Evolutionary conservation across 495 filamentous ascomycete species (phyloP).

Genomic region (Penicillium longicatenatum): DNA sequence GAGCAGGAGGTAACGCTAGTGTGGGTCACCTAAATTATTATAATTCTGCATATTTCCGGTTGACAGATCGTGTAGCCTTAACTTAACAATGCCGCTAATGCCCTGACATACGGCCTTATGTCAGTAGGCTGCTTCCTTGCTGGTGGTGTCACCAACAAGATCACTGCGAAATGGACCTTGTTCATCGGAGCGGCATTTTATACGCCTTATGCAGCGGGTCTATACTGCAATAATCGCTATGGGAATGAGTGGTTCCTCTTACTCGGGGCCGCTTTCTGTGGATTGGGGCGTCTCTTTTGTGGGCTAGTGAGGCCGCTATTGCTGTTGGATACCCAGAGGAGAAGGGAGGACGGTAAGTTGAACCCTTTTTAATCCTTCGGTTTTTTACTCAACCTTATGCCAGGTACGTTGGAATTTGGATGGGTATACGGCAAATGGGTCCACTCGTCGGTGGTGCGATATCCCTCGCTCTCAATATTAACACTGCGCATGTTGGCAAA

Average conservation of each 20-base stretch:
- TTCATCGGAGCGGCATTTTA: slow-evolving; percentile 59
- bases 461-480: slow-evolving; percentile 54
- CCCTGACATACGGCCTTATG: slow-evolving; percentile 59
- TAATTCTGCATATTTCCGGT: neutral
- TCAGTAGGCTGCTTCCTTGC: slow-evolving; percentile 56
- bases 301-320: slow-evolving; percentile 60
- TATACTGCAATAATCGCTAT: slow-evolving; percentile 61
- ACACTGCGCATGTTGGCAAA: slow-evolving; percentile 48
- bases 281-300: slow-evolving; percentile 55
- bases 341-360: slow-evolving; percentile 48
- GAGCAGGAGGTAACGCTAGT: slow-evolving; percentile 57
- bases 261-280: slow-evolving; percentile 57
- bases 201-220: slow-evolving; percentile 55
- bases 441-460: slow-evolving; percentile 59
- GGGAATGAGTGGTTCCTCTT: slow-evolving; percentile 59
- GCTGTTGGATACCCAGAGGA: slow-evolving; percentile 58
- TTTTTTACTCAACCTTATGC: neutral
- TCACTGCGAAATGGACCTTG: slow-evolving; percentile 54
- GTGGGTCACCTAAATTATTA: slow-evolving; percentile 4
- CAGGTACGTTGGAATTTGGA: slow-evolving; percentile 54
- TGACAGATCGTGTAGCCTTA: slow-evolving; percentile 36
- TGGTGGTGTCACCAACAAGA: slow-evolving; percentile 53
- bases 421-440: slow-evolving; percentile 57
- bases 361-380: too few species aligned
- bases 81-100: slow-evolving; percentile 60